These are phyloP conservation scores for Musa beccarii DNA, from an alignment of 176 grass and related monocot species.

Conservation along the genomic window DNA sequence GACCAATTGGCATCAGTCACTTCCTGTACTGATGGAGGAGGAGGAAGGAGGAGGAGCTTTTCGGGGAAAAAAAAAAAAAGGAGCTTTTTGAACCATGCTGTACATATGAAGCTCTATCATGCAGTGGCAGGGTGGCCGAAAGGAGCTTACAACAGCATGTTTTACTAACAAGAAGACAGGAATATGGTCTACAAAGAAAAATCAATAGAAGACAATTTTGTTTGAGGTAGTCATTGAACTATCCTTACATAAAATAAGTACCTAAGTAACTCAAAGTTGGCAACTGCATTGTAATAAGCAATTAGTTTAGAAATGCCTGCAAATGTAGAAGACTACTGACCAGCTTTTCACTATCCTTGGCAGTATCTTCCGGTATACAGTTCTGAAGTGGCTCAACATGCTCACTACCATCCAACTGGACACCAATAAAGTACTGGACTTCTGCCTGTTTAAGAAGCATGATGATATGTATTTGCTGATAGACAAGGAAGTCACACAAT, in stretches of 20 bases:
- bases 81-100: neutral
- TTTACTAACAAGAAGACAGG: neutral
- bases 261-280: neutral
- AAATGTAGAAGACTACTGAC: slow-evolving; percentile 26
- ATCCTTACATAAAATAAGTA: neutral
- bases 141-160: neutral
- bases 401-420: slow-evolving; percentile 93
- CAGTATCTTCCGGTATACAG: slow-evolving; percentile 45
- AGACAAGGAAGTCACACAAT: slow-evolving; percentile 7
- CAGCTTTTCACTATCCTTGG: slow-evolving; percentile 56
- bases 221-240: neutral
- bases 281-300: neutral
- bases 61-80: no score
- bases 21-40: neutral
- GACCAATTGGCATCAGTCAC: neutral
- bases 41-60: neutral
- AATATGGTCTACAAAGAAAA: neutral
- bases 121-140: neutral
- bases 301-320: neutral
- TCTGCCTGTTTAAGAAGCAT: slow-evolving; percentile 52
- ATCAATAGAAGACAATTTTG: neutral
- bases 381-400: slow-evolving; percentile 51
- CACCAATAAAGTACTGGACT: slow-evolving; percentile 97
- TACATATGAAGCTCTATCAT: neutral
- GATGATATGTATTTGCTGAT: slow-evolving; percentile 18